Percentiles rank a stretch among this genome's conserved stretches.
phyloP scores from a whole-genome alignment of 2,329 filamentous ascomycete species.

The Monilinia vaccinii-corymbosi region DNA sequence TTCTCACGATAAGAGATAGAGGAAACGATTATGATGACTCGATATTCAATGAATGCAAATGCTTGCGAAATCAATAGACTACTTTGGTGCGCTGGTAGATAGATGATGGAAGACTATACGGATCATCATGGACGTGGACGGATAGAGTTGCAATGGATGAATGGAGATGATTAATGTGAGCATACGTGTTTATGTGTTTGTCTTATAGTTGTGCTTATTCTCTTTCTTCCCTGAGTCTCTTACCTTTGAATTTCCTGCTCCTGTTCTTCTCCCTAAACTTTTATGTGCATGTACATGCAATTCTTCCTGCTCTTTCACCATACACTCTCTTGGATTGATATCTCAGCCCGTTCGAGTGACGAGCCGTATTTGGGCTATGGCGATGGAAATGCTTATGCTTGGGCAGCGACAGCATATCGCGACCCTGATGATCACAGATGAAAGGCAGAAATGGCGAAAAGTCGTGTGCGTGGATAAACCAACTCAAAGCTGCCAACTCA shows the following conservation, averaged over 20 bases:
- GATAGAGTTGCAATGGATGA: not conserved
- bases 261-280: too few species aligned
- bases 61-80: not conserved
- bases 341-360: too few species aligned
- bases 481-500: too few species aligned
- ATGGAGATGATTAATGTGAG: not conserved
- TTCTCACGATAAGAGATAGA: not conserved
- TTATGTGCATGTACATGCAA: too few species aligned
- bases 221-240: not conserved
- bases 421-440: too few species aligned
- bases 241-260: not conserved
- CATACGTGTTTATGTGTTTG: not conserved
- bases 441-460: too few species aligned
- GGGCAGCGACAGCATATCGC: too few species aligned
- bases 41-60: not conserved
- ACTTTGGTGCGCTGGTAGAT: not conserved
- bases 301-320: too few species aligned
- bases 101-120: not conserved
- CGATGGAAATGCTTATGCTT: too few species aligned
- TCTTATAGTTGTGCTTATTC: not conserved
- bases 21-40: not conserved
- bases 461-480: too few species aligned
- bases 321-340: too few species aligned
- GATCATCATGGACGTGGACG: not conserved
- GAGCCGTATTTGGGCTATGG: too few species aligned